phyloP scores from a whole-genome alignment of 768 basidiomycete genomes.

The Amanita muscaria region DNA sequence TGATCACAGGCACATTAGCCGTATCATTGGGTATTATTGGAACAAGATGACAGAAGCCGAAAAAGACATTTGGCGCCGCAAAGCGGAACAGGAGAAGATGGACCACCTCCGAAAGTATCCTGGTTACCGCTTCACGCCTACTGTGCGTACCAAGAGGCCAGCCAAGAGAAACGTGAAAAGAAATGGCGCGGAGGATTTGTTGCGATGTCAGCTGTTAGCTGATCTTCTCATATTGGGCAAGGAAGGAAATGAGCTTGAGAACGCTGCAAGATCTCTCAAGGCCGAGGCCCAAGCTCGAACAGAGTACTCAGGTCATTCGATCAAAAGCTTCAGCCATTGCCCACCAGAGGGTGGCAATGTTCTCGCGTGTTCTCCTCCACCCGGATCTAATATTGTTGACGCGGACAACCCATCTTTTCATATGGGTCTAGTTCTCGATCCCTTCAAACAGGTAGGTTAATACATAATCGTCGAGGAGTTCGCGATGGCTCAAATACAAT shows the following conservation, averaged over 20 bases:
- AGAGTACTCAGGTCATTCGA: neutral
- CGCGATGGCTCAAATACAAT: too few relatives aligned
- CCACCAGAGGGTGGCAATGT: too few relatives aligned
- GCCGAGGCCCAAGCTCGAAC: neutral
- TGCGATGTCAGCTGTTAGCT: conserved; percentile 42
- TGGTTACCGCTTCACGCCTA: conserved; percentile 46
- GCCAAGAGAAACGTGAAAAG: conserved; percentile 44
- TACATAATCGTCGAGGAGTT: too few relatives aligned
- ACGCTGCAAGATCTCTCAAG: conserved; percentile 22
- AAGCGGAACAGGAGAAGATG: conserved; percentile 42
- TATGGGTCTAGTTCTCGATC: too few relatives aligned
- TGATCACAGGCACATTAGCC: conserved; percentile 51
- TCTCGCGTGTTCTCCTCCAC: too few relatives aligned
- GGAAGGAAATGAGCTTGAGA: conserved; percentile 37
- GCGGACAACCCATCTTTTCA: too few relatives aligned
- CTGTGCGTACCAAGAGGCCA: conserved; percentile 32
- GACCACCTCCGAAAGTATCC: conserved; percentile 42
- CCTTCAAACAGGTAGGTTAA: neutral
- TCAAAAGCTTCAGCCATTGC: neutral
- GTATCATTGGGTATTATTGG: conserved; percentile 49
- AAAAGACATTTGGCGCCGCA: conserved; percentile 41
- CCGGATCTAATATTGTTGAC: too few relatives aligned
- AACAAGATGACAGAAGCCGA: conserved; percentile 40
- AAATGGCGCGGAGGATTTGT: conserved; percentile 37
- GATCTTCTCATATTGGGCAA: conserved; percentile 43